phyloP scores from a whole-genome alignment of 139 green algal genomes.

The Zygnema circumcarinatum region DNA sequence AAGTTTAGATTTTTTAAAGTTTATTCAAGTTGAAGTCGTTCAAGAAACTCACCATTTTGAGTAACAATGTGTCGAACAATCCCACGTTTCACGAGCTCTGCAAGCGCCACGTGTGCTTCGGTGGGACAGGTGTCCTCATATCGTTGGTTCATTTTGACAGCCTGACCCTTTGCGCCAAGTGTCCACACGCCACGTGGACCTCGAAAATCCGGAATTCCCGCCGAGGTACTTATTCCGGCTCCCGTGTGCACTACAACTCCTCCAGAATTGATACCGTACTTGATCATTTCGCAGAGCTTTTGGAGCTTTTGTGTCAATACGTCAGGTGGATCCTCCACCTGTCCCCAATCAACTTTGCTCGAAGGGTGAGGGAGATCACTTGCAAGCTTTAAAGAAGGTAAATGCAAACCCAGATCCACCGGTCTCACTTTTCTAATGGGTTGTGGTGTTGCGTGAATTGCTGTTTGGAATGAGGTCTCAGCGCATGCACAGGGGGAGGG shows the following conservation, averaged over 20 bases:
- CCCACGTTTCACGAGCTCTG: slow-evolving; percentile 45
- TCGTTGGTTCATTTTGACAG: slow-evolving; percentile 69
- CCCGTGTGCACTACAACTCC: slow-evolving; percentile 85
- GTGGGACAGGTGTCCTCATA: slow-evolving; percentile 82
- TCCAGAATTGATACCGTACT: not conserved
- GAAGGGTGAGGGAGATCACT: no score
- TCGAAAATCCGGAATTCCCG: slow-evolving; percentile 91
- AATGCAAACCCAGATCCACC: no score
- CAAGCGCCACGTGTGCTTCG: slow-evolving; percentile 78
- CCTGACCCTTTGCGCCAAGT: slow-evolving; percentile 63
- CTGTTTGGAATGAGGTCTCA: no score
- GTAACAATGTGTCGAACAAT: slow-evolving; percentile 44
- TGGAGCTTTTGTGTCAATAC: slow-evolving; percentile 5
- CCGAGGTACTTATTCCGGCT: slow-evolving; percentile 89
- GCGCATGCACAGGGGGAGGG: no score
- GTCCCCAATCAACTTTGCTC: no score
- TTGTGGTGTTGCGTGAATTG: no score
- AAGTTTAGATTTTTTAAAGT: not conserved
- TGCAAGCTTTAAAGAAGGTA: no score
- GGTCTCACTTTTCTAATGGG: no score
- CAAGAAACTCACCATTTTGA: slow-evolving; percentile 57
- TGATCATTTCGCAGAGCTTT: no score
- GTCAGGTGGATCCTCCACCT: slow-evolving; percentile 17
- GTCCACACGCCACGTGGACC: slow-evolving; percentile 95
- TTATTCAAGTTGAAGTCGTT: not conserved